Percentiles rank a stretch among this genome's conserved stretches.
Conservation (phyloP, 768 basidiomycete genomes). For the Agrocybe pediades region DNA sequence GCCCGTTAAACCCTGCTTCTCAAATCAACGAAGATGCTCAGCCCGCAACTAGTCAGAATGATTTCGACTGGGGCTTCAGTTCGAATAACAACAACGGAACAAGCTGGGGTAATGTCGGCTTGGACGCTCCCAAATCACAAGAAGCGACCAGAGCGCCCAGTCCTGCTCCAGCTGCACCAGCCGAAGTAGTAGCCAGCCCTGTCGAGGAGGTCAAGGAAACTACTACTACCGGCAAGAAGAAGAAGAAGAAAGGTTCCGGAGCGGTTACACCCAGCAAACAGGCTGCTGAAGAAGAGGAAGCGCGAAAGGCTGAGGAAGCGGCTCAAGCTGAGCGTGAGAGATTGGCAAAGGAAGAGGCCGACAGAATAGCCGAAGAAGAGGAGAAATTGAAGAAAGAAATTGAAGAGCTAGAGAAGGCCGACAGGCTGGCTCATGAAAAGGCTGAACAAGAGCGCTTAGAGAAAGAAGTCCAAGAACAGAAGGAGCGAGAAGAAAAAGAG, state of each 20-base stretch:
- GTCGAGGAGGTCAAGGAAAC: constrained; percentile 17
- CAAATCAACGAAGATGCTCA: constrained; percentile 17
- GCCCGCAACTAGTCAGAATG: constrained; percentile 7
- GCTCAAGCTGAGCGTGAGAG: constrained; percentile 9
- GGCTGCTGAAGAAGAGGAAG: constrained; percentile 10
- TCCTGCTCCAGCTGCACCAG: constrained; percentile 12
- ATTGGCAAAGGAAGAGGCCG: constrained; percentile 7
- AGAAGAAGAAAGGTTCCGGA: constrained; percentile 23
- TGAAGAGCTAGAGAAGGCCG: constrained; percentile 4
- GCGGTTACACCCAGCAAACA: constrained; percentile 16
- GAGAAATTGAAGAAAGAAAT: constrained; percentile 6
- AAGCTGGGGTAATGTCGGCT: constrained; percentile 7
- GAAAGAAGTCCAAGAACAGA: constrained; percentile 13
- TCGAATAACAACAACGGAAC: constrained; percentile 13
- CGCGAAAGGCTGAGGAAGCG: constrained; percentile 12
- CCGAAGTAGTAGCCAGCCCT: constrained; percentile 10
- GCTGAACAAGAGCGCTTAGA: constrained; percentile 6
- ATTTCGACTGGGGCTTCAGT: constrained; percentile 15
- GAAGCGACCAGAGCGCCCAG: constrained; percentile 9
- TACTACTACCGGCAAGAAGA: constrained; percentile 21
- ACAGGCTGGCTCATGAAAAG: constrained; percentile 6
- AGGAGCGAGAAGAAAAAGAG: constrained; percentile 10
- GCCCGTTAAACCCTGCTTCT: constrained; percentile 36
- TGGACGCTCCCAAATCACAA: background rate
- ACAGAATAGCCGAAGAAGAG: constrained; percentile 1